Evolutionary conservation across 2,329 filamentous ascomycete species (phyloP), one percentile per base, ranked within the genome.

Genomic region (Aspergillus sp.): DNA sequence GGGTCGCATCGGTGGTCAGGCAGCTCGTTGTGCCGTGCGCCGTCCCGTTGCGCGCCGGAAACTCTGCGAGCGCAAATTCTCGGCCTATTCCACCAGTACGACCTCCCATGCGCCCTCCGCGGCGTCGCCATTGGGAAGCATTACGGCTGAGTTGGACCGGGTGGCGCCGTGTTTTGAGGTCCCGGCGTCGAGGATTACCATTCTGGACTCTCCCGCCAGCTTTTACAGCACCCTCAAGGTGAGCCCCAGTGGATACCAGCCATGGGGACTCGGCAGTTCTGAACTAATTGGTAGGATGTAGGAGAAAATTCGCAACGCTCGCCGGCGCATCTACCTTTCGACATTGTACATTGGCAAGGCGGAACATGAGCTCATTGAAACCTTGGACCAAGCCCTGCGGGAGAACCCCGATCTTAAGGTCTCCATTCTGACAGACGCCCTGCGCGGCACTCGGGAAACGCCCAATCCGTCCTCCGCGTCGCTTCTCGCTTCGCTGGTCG

Each of bases 301-400:
- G 88, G 75, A 82, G 58, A 96, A 92, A 75, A 97, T 99, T 67
- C 83, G 82, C 48, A 83, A 81, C 57, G 94, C 94, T 9, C 84
- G 90, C 70, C 80, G 76, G 48, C 84, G 89, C 54, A 88, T 99
- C 60, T 99, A 95, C 69, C 77, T 99, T 46, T 96, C 92, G n/a
- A 99, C 94, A 0, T 77, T 99, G 48, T 99, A 99, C 70, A 94
- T 99, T 68, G 94, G 94, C 58, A 96, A 93, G 71, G 88, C 88
- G 1, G 94, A 99, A 73, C 81, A 87, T 72, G 94, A 97, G 63
- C 80, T 99, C 65, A 90, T 97, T 53, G 79, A 85, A 16, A 90
- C 88, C 0, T 77, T 99, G 41, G 86, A 86, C 59, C 80, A 88
- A 57, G 88, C 92, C 5, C 79, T 99, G 11, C 81, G 83, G 46